Base-by-base conservation (phyloP, 768 basidiomycete genomes). In the Collybia sordida region DNA sequence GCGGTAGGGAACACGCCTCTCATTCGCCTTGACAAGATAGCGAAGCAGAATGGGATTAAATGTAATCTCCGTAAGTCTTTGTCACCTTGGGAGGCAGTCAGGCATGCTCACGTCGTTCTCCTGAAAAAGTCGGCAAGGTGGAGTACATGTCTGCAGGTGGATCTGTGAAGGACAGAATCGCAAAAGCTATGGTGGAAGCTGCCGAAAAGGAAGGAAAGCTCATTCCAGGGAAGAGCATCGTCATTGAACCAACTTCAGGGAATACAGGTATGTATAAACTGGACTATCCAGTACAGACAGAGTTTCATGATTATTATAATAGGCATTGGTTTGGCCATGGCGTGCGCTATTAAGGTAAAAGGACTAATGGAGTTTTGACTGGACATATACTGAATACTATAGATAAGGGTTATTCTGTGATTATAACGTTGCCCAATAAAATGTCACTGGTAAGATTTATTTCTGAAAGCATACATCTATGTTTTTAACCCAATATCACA, bases 161-260 rank as follows among this genome's bases (percentile, higher is more conserved):
- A 2, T 93, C 90, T 2, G 88, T 98, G 51, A 99, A 99, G 72
- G 96, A 98, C 64, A 77, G 95, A 51, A 96, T 98, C 46, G 95
- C 94, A 22, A 95, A 93, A 66, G 85, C 92, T 9, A 99, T 99
- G 96, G 83, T 98, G 1, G 87, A 93, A 56, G 81, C 86, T n/a
- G 97, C 96, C 5, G 97, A 99, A 74, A 75, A 77, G 47, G 86
- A 92, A 27, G 95, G 94, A 27, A 83, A 74, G 43, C 81, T 99
- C 35, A 77, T 91, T 28, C 90, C 90, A 1, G 94, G 94, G 0
- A 77, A 91, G 68, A 93, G 90, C 57, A 83, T 95, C 45, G 84
- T 98, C 49, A 95, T 99, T 52, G 97, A 99, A 65, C 93, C 97
- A 0, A 97, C 91, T 7, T 92, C 90, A 9, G 93, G 93, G 18